phyloP scores from a whole-genome alignment of 106 monocot species.

The Alisma plantagoaquatica region DNA sequence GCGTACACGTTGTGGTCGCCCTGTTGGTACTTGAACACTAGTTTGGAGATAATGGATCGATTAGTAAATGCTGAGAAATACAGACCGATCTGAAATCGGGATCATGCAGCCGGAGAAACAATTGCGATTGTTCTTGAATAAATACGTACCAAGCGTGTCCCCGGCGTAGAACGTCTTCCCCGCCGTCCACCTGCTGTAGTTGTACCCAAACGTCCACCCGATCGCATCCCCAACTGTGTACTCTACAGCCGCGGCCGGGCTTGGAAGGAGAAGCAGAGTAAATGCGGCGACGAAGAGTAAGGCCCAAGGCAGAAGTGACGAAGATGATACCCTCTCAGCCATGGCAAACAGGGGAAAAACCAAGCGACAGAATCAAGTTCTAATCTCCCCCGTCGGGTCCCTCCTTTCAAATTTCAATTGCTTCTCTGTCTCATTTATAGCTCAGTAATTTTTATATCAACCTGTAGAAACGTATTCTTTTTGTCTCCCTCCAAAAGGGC shows the following conservation, averaged over 20 bases:
- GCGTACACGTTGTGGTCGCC: conserved; percentile 29
- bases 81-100: background rate
- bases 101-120: background rate
- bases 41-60: background rate
- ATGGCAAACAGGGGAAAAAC: too few species aligned
- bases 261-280: background rate
- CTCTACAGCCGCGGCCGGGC: background rate
- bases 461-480: too few species aligned
- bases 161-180: background rate
- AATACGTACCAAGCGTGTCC: conserved; percentile 3
- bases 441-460: too few species aligned
- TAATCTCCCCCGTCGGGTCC: too few species aligned
- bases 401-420: too few species aligned
- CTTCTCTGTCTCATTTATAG: too few species aligned
- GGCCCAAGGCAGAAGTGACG: background rate
- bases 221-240: background rate
- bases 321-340: too few species aligned
- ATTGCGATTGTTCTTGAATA: background rate
- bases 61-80: background rate
- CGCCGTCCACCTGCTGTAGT: background rate
- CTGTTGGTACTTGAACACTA: conserved; percentile 34
- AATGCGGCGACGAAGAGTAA: background rate
- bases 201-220: conserved; percentile 3
- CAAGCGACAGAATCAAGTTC: too few species aligned
- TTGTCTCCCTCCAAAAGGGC: too few species aligned